Evolutionary conservation across 305 asterid genomes (phyloP).

Genomic region (Solanum chacoense): DNA sequence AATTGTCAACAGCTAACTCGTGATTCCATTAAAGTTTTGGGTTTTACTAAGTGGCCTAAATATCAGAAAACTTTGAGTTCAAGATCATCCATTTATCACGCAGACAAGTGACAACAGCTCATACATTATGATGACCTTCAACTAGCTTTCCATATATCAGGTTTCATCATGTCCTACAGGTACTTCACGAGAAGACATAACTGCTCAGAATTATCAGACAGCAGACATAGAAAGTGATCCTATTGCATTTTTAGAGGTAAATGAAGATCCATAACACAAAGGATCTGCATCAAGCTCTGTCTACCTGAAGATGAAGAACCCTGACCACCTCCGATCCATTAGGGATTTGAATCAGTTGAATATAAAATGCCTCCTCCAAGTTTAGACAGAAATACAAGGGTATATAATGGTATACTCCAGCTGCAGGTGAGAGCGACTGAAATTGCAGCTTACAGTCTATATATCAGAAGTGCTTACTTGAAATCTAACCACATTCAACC

Average conservation of each 20-base stretch:
- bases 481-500: neutral
- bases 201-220: neutral
- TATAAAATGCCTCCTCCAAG: neutral
- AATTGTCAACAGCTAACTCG: neutral
- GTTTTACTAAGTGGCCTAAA: neutral
- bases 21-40: neutral
- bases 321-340: neutral
- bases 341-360: neutral
- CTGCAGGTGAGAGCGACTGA: neutral
- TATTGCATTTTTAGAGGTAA: neutral
- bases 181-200: neutral
- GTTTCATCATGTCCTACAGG: constrained; percentile 1
- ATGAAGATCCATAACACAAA: neutral
- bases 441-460: neutral
- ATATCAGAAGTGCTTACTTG: neutral
- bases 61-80: neutral
- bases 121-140: neutral
- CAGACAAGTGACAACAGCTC: neutral
- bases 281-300: neutral
- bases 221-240: neutral
- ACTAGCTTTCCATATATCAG: neutral
- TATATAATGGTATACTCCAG: neutral
- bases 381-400: neutral
- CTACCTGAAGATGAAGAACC: neutral
- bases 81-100: neutral